Percentiles rank a stretch among this genome's conserved stretches.
Evolutionary conservation across 1,284 basidiomycete genomes (phyloP).

Genomic region (Vanrija sp.): DNA sequence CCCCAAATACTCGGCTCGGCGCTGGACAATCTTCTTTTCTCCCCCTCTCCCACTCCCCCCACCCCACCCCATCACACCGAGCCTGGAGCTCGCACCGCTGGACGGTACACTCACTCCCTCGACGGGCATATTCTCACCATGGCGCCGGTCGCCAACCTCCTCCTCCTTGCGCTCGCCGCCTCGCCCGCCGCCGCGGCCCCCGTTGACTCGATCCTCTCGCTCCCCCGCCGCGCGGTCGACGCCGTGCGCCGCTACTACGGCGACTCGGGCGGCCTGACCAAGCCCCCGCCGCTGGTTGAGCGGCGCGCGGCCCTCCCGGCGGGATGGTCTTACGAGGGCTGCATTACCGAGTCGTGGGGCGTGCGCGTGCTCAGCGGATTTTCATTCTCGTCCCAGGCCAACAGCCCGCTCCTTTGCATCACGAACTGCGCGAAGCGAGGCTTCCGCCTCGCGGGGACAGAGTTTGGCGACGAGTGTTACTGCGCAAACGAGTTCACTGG

Average conservation of each 20-base stretch:
- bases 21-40: too few species aligned
- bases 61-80: too few species aligned
- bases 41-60: too few species aligned
- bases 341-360: conserved; percentile 40
- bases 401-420: conserved; percentile 37
- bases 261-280: conserved; percentile 27
- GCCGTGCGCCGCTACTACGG: conserved; percentile 30
- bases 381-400: conserved; percentile 24
- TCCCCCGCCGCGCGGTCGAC: background rate
- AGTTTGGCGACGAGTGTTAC: conserved; percentile 46
- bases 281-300: conserved; percentile 28
- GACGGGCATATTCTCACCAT: conserved; percentile 20
- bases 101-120: too few species aligned
- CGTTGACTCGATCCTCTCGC: background rate
- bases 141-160: conserved; percentile 36
- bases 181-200: conserved; percentile 22
- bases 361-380: conserved; percentile 38
- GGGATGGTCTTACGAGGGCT: conserved; percentile 44
- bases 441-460: conserved; percentile 40
- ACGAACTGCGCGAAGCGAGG: conserved; percentile 39
- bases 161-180: conserved; percentile 18
- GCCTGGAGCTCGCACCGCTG: too few species aligned
- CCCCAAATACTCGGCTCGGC: too few species aligned
- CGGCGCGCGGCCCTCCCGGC: conserved; percentile 36
- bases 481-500: conserved; percentile 35